Percentiles rank a stretch among this genome's conserved stretches.
Conservation (phyloP, 495 filamentous ascomycete species). For the Lineolata rhizophorae region DNA sequence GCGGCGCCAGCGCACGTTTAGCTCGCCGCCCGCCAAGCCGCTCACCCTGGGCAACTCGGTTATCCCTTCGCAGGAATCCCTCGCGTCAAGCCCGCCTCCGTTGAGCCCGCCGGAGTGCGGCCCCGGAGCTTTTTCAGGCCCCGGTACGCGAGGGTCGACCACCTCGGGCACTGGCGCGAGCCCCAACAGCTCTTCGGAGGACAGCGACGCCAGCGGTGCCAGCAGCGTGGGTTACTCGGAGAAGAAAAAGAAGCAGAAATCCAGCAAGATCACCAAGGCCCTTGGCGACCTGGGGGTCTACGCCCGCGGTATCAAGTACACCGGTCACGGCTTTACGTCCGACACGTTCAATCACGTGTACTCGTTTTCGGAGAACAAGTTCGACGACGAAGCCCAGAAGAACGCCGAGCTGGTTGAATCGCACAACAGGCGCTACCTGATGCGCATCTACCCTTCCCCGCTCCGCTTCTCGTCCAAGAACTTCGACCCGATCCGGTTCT, state of each 20-base stretch:
- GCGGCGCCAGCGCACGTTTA: constrained; percentile 62
- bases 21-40: constrained; percentile 31
- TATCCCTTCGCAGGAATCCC: no score
- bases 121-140: background rate
- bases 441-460: constrained; percentile 76
- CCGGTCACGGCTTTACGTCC: constrained; percentile 45
- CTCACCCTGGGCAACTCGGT: constrained; percentile 8
- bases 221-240: constrained; percentile 17
- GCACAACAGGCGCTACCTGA: constrained; percentile 81
- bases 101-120: constrained; percentile 25
- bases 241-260: constrained; percentile 37
- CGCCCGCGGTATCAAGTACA: constrained; percentile 66
- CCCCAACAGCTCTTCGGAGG: constrained; percentile 37
- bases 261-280: constrained; percentile 66
- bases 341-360: constrained; percentile 79
- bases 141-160: constrained; percentile 16
- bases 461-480: constrained; percentile 68
- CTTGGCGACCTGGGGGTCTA: constrained; percentile 81
- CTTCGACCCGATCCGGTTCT: constrained; percentile 78
- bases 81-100: constrained; percentile 25
- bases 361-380: constrained; percentile 74
- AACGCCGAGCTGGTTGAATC: constrained; percentile 39
- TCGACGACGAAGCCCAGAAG: constrained; percentile 41
- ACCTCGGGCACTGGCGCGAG: constrained; percentile 30
- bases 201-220: constrained; percentile 30